A percentile compares a stretch with the other conserved stretches of the same genome.
These are phyloP conservation scores for Coemansia sp. DNA, from an alignment of 192 early-diverging fungal species.

Conservation along the genomic window DNA sequence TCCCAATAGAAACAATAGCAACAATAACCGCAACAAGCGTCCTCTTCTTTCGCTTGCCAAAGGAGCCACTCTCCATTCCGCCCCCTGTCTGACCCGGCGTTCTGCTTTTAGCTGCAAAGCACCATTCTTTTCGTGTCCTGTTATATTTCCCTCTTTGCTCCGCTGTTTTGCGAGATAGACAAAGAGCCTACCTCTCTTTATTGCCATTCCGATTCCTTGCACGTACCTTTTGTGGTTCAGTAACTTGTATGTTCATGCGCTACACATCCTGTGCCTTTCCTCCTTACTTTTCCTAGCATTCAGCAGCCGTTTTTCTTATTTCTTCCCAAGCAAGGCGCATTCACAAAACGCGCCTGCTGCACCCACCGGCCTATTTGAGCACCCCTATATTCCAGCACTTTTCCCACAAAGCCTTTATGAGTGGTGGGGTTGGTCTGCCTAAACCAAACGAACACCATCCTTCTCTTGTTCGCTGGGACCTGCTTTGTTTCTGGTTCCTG, in stretches of 20 bases:
- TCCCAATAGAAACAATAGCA: constrained; percentile 1
- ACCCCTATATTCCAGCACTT: not conserved
- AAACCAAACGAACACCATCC: too few species aligned
- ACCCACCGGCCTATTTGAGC: not conserved
- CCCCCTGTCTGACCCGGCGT: too few species aligned
- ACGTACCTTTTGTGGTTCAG: not conserved
- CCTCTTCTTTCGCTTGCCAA: not conserved
- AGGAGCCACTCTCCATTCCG: not conserved
- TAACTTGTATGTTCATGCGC: too few species aligned
- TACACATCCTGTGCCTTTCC: too few species aligned
- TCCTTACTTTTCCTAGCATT: not conserved
- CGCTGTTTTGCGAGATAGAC: not conserved
- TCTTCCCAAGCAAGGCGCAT: constrained; percentile 1
- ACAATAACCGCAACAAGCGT: not conserved
- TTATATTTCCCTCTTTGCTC: not conserved
- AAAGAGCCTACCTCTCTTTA: not conserved
- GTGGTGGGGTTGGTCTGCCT: too few species aligned
- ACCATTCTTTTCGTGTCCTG: not conserved
- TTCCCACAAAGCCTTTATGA: not conserved
- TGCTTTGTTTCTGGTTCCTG: too few species aligned
- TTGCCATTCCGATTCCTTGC: not conserved
- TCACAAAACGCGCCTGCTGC: not conserved
- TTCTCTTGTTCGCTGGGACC: too few species aligned
- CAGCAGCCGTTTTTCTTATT: not conserved
- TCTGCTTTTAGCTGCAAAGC: too few species aligned